phyloP scores from a whole-genome alignment of 345 rosid species.

The Arabidopsis suecica region DNA sequence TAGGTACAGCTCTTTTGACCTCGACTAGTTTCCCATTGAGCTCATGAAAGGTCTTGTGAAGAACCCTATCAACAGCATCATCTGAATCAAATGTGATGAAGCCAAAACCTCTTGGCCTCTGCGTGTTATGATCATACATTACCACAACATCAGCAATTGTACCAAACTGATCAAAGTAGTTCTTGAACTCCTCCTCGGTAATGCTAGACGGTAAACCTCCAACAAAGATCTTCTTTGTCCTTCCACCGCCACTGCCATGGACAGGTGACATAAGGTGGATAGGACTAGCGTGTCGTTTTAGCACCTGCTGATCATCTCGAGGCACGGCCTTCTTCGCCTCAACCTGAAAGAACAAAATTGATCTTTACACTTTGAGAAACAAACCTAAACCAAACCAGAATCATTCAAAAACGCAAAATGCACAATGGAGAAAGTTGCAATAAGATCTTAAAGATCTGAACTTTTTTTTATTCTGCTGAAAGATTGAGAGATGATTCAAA shows the following conservation, averaged over 20 bases:
- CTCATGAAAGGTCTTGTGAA: slow-evolving; percentile 88
- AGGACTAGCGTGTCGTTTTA: slow-evolving; percentile 56
- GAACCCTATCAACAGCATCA: slow-evolving; percentile 87
- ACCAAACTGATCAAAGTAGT: slow-evolving; percentile 89
- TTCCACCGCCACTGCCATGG: slow-evolving; percentile 52
- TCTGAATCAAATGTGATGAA: slow-evolving; percentile 91
- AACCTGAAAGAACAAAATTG: slow-evolving; percentile 53
- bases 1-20: slow-evolving; percentile 97
- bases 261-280: slow-evolving; percentile 47
- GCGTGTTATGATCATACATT: slow-evolving; percentile 97
- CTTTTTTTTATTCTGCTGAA: neutral
- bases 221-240: slow-evolving; percentile 84
- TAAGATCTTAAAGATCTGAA: slow-evolving; percentile 15
- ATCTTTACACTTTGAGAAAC: slow-evolving; percentile 2
- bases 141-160: slow-evolving; percentile 83
- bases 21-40: slow-evolving; percentile 95
- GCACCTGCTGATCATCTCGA: slow-evolving; percentile 77
- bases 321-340: slow-evolving; percentile 97
- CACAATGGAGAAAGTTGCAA: slow-evolving; percentile 2
- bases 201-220: slow-evolving; percentile 86
- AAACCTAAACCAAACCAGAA: slow-evolving; percentile 4
- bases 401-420: slow-evolving; percentile 1
- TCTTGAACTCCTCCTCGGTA: slow-evolving; percentile 69
- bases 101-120: slow-evolving; percentile 98
- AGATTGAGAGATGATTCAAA: neutral